Conservation (phyloP, 2,329 filamentous ascomycete genomes). For the Elsinoe ampelina region DNA sequence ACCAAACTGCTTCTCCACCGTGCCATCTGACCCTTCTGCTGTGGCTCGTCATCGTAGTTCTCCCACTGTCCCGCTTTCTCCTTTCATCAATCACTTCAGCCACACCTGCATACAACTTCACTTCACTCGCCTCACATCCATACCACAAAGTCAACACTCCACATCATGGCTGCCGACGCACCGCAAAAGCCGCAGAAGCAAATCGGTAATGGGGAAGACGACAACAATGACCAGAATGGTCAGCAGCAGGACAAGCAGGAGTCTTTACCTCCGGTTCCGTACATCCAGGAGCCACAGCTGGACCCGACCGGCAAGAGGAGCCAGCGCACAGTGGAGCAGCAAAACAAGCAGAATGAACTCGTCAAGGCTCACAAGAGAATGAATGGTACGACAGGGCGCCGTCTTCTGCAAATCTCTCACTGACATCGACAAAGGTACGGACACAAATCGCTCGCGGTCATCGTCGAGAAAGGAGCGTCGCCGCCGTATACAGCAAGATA, state of each 20-base stretch:
- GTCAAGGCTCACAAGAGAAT: conserved; percentile 14
- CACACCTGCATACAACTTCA: conserved; percentile 6
- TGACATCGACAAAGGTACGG: conserved; percentile 23
- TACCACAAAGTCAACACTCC: not conserved
- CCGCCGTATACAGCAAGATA: conserved; percentile 36
- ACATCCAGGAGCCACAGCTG: conserved; percentile 13
- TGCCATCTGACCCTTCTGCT: conserved; percentile 4
- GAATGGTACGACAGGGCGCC: not conserved
- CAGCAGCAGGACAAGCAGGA: conserved; percentile 5
- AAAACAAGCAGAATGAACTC: conserved; percentile 37
- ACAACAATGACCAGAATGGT: conserved; percentile 4
- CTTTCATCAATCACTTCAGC: conserved; percentile 4
- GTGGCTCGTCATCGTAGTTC: conserved; percentile 7
- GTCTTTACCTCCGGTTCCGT: conserved; percentile 12
- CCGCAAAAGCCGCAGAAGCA: conserved; percentile 9
- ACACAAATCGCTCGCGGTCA: conserved; percentile 38
- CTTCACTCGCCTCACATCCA: not conserved
- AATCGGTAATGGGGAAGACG: not conserved
- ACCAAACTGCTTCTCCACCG: conserved; percentile 1
- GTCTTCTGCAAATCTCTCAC: not conserved
- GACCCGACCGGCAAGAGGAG: conserved; percentile 11
- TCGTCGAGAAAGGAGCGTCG: conserved; percentile 39
- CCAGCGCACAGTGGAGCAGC: conserved; percentile 36
- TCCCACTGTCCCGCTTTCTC: not conserved
- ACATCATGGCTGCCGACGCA: conserved; percentile 9